phyloP scores from a whole-genome alignment of 352 stramenopile genomes.

The Phytophthora lateralis region DNA sequence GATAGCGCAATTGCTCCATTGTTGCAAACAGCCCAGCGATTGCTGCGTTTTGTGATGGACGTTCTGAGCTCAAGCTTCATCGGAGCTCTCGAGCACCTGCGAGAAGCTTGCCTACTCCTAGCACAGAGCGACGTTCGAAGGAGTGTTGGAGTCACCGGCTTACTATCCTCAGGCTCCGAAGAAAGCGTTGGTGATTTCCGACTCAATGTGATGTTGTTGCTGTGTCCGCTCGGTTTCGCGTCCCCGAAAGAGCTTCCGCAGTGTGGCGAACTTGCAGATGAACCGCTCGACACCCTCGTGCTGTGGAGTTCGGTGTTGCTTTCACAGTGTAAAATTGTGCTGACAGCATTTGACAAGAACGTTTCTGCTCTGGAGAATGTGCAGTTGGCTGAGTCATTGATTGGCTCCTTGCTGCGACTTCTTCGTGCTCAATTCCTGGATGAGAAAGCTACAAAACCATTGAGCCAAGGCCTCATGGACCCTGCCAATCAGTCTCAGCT shows the following conservation, averaged over 20 bases:
- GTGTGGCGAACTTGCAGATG: slow-evolving; percentile 57
- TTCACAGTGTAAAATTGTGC: slow-evolving; percentile 46
- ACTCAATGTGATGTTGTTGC: slow-evolving; percentile 35
- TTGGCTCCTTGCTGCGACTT: slow-evolving; percentile 18
- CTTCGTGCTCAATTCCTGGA: slow-evolving; percentile 25
- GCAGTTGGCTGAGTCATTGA: not conserved
- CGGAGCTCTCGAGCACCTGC: slow-evolving; percentile 55
- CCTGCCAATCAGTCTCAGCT: slow-evolving; percentile 22
- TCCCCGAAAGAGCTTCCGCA: slow-evolving; percentile 28
- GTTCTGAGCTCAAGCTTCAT: slow-evolving; percentile 55
- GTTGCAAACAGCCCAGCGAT: slow-evolving; percentile 22
- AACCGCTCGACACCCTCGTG: slow-evolving; percentile 43
- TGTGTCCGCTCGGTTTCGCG: slow-evolving; percentile 48
- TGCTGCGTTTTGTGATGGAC: slow-evolving; percentile 64
- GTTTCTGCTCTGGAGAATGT: not conserved
- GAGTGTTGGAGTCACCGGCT: not conserved
- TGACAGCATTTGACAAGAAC: slow-evolving; percentile 6
- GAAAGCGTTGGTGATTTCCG: slow-evolving; percentile 7
- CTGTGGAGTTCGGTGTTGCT: slow-evolving; percentile 54
- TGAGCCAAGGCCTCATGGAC: slow-evolving; percentile 23
- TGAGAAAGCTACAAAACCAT: slow-evolving; percentile 4
- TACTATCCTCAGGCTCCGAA: not conserved
- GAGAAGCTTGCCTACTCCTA: slow-evolving; percentile 27
- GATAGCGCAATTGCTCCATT: slow-evolving; percentile 3
- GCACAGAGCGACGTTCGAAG: not conserved